Base-by-base conservation (phyloP, 2,329 filamentous ascomycete genomes). In the Orbilia brochopaga region DNA sequence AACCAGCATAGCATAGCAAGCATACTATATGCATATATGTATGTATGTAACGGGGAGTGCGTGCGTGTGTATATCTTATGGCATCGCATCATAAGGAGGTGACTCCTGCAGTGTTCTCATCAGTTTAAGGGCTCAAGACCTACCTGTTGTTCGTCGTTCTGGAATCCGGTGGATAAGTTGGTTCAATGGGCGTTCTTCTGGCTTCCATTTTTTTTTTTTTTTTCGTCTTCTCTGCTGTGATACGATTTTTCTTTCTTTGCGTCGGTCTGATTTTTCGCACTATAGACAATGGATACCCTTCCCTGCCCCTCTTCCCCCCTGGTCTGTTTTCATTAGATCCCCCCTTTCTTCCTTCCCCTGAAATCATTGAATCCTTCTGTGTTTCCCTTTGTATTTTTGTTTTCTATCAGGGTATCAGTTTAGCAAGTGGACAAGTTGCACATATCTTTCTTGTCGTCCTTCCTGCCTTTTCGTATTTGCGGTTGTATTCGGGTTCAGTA, bases 31-130 rank as follows among this genome's bases (percentile, higher is more conserved):
- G 11, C 37, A 4, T 17, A 24, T 40, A 60, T n/a, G n/a, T 42
- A 60, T 60, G 57, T 60, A 60, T 60, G 57, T 60, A 60, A 52
- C 44, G 57, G 27, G 57, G 40, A 60, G 19, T 19, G 30, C 37
- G 5, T 52, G 40, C 57, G 57, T 19, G 40, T 60, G 57, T 60
- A 60, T 52, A 46, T 42, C 37, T 42, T 17, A 42, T 42, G 37
- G n/a, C 32, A 60, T 60, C 42, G 53, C 21, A 42, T 44, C 57
- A 27, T 52, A n/a, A 27, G 51, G 51, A 60, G 51, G 46, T 44
- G 21, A 10, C 17, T 27, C 17, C 44, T 42, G n/a, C n/a, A n/a
- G n/a, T 44, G 6, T 10, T 42, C n/a, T n/a, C n/a, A n/a, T 52
- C 50, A 35, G 50, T 50, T 60, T 7, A 32, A 32, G 27, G 37